Evolutionary conservation across 352 stramenopile species (phyloP).

Genomic region (Phytophthora fragariaefolia): DNA sequence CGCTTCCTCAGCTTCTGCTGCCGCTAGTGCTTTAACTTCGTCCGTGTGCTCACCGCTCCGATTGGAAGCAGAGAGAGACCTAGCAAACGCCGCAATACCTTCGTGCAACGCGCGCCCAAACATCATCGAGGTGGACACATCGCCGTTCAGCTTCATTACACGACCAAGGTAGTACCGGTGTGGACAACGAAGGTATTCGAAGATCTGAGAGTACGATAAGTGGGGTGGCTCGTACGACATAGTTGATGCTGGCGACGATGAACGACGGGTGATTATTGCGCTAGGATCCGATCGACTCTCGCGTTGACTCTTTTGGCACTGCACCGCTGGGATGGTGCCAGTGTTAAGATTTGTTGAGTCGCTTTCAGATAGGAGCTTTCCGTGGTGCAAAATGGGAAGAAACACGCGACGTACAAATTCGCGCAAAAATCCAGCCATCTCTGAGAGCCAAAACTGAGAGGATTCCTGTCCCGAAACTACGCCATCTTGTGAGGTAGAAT

Average conservation of each 20-base stretch:
- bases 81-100: conserved; percentile 64
- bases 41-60: conserved; percentile 4
- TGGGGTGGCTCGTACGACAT: conserved; percentile 58
- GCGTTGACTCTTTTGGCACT: not conserved
- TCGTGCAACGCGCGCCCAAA: conserved; percentile 79
- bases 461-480: not conserved
- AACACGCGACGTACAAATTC: conserved; percentile 44
- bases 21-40: conserved; percentile 19
- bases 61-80: conserved; percentile 25
- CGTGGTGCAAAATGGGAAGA: conserved; percentile 35
- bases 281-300: not conserved
- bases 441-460: conserved; percentile 23
- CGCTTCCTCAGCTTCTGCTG: conserved; percentile 30
- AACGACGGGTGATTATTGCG: not conserved
- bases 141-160: conserved; percentile 59
- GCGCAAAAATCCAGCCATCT: conserved; percentile 20
- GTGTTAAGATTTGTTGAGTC: not conserved
- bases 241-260: conserved; percentile 8
- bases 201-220: conserved; percentile 85
- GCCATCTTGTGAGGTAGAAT: not conserved
- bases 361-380: not conserved
- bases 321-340: not conserved
- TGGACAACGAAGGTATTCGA: conserved; percentile 81
- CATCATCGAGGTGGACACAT: conserved; percentile 69
- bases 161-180: conserved; percentile 83